A percentile compares a stretch with the other conserved stretches of the same genome.
phyloP scores from a whole-genome alignment of 2,329 filamentous ascomycete genomes.

The Cadophora sp. region DNA sequence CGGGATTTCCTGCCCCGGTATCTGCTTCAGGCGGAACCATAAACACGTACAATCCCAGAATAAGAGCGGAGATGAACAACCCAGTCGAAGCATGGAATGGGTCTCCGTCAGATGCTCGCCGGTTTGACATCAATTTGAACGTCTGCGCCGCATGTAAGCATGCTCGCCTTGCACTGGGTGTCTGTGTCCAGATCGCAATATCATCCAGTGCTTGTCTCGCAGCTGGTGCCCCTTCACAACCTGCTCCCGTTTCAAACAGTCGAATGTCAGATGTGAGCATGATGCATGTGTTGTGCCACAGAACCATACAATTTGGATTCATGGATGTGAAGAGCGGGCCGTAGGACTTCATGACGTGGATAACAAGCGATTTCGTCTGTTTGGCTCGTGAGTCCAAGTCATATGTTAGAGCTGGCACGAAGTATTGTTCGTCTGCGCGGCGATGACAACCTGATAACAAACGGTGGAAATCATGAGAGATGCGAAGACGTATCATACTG shows the following conservation, averaged over 20 bases:
- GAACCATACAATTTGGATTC: constrained; percentile 56
- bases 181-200: constrained; percentile 58
- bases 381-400: constrained; percentile 55
- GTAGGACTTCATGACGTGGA: constrained; percentile 49
- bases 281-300: constrained; percentile 62
- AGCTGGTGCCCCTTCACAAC: constrained; percentile 54
- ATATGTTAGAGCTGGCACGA: constrained; percentile 54
- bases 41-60: constrained; percentile 59
- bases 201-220: constrained; percentile 57
- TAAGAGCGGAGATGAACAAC: constrained; percentile 57
- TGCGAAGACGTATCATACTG: constrained; percentile 50
- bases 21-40: constrained; percentile 47
- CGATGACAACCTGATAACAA: constrained; percentile 46
- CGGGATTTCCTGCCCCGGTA: background rate
- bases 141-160: constrained; percentile 60
- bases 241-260: constrained; percentile 59
- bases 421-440: constrained; percentile 48
- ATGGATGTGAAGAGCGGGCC: constrained; percentile 51
- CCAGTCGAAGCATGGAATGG: constrained; percentile 57
- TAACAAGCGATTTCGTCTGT: constrained; percentile 46
- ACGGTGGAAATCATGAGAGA: constrained; percentile 52
- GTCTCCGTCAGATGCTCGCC: constrained; percentile 58
- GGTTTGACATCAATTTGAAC: constrained; percentile 57
- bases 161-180: constrained; percentile 55
- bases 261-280: constrained; percentile 58